Evolutionary conservation across 2,329 filamentous ascomycete genomes (phyloP).

Genomic region (Pseudocercospora eumusae): DNA sequence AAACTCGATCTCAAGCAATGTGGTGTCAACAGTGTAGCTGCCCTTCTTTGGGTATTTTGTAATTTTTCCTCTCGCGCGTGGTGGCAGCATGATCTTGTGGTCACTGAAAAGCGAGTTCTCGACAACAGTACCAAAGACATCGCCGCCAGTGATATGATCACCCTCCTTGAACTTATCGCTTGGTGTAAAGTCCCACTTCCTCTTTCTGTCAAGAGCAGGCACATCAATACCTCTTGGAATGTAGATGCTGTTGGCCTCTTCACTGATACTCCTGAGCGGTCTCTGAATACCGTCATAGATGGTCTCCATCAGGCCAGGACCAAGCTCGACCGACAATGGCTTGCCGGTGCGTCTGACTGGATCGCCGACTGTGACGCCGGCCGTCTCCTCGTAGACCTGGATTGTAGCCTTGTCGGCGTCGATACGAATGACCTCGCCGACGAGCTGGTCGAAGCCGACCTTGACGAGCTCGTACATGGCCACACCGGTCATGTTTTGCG

Average conservation of each 20-base stretch:
- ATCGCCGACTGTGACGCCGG: constrained; percentile 93
- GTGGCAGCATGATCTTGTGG: constrained; percentile 90
- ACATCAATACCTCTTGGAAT: constrained; percentile 92
- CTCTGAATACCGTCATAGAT: constrained; percentile 99
- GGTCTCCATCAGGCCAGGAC: constrained; percentile 94
- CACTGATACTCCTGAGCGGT: constrained; percentile 81
- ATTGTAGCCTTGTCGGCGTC: constrained; percentile 94
- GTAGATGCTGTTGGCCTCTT: constrained; percentile 83
- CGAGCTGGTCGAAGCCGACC: constrained; percentile 87
- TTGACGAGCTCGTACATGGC: constrained; percentile 99
- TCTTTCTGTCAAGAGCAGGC: constrained; percentile 82
- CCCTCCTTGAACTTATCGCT: constrained; percentile 76
- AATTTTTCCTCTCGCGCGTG: constrained; percentile 86
- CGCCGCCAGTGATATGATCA: constrained; percentile 94
- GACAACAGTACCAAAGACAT: constrained; percentile 91
- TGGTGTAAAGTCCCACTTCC: constrained; percentile 96
- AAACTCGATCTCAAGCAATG: constrained; percentile 94
- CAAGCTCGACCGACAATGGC: constrained; percentile 94
- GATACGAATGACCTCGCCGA: constrained; percentile 98
- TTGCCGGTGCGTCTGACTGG: constrained; percentile 89
- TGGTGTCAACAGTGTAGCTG: constrained; percentile 89
- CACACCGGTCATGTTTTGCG: constrained; percentile 97
- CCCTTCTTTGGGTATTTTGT: constrained; percentile 87
- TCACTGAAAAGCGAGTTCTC: constrained; percentile 94
- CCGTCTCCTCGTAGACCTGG: constrained; percentile 99